Percentiles rank a stretch among this genome's conserved stretches.
Conservation (phyloP, 2,329 filamentous ascomycete genomes). For the Periconia sp. region DNA sequence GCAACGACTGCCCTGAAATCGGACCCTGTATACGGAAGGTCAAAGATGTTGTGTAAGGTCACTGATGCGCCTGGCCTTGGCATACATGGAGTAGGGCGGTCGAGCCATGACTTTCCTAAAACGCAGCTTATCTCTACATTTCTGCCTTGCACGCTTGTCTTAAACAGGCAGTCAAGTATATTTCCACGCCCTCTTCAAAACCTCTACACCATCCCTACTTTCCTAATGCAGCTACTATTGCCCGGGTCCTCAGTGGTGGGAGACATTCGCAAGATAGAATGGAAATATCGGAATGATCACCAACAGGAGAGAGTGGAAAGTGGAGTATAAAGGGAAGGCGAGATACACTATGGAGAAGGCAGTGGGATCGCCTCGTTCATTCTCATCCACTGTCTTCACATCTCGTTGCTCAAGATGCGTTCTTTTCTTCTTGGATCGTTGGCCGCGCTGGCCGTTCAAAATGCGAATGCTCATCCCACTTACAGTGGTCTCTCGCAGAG, state of each 20-base stretch:
- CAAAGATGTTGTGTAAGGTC: not conserved
- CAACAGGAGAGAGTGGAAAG: not conserved
- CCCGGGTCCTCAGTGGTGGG: no score
- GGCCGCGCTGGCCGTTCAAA: slow-evolving; percentile 25
- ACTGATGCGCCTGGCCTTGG: not conserved
- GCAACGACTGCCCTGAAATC: not conserved
- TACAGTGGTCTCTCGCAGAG: slow-evolving; percentile 8
- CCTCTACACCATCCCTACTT: not conserved
- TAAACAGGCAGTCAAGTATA: slow-evolving; percentile 5
- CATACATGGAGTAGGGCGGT: slow-evolving; percentile 2
- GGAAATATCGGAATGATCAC: not conserved
- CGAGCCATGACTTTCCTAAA: slow-evolving; percentile 5
- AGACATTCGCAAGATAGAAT: not conserved
- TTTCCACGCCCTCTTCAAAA: not conserved
- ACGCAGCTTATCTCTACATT: not conserved
- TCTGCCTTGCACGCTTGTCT: slow-evolving; percentile 1
- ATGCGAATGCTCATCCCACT: slow-evolving; percentile 26
- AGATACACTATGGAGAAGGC: not conserved
- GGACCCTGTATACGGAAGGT: slow-evolving; percentile 7
- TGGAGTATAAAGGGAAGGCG: not conserved
- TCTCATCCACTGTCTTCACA: not conserved
- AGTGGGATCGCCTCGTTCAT: not conserved
- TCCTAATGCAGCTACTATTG: not conserved
- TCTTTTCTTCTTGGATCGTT: slow-evolving; percentile 32
- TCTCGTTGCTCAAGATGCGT: slow-evolving; percentile 22